These are phyloP conservation scores for Pseudocercospora pini-densiflorae DNA, from an alignment of 2,329 filamentous ascomycete genomes.

Conservation along the genomic window DNA sequence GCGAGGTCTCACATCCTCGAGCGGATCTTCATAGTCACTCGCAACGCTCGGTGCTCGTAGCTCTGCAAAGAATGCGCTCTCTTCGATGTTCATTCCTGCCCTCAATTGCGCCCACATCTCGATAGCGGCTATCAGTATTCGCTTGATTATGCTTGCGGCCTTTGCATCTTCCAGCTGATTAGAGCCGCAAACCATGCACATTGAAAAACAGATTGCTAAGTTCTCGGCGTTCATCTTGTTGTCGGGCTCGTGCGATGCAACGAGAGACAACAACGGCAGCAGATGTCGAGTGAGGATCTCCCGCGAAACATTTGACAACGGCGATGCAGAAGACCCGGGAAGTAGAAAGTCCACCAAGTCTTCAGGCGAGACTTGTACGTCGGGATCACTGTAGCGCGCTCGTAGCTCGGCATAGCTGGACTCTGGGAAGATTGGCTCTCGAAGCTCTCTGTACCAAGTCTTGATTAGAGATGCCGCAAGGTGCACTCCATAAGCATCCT, in stretches of 20 bases:
- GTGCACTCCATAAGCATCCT: conserved; percentile 59
- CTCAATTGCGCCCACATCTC: conserved; percentile 51
- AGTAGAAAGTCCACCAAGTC: conserved; percentile 53
- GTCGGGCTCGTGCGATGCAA: conserved; percentile 50
- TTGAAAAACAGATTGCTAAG: conserved; percentile 59
- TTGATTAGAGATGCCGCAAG: conserved; percentile 60
- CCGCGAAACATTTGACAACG: conserved; percentile 51
- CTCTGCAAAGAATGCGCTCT: conserved; percentile 44
- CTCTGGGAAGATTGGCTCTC: conserved; percentile 56
- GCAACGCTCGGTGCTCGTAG: conserved; percentile 46
- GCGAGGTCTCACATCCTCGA: conserved; percentile 38
- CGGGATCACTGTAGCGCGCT: conserved; percentile 46
- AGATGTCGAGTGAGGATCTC: conserved; percentile 57
- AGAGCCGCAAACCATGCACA: conserved; percentile 56
- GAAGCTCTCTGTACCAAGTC: conserved; percentile 59
- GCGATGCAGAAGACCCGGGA: conserved; percentile 51
- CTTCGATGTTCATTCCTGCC: conserved; percentile 47
- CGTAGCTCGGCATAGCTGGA: conserved; percentile 54
- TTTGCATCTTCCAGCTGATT: conserved; percentile 61
- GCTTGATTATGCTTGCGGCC: conserved; percentile 56
- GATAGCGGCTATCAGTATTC: conserved; percentile 55
- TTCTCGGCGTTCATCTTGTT: conserved; percentile 63
- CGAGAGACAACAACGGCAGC: conserved; percentile 55
- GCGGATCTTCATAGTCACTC: conserved; percentile 55
- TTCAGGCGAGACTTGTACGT: conserved; percentile 45